phyloP scores from a whole-genome alignment of 2,329 filamentous ascomycete species.

The Monosporascus ibericus region DNA sequence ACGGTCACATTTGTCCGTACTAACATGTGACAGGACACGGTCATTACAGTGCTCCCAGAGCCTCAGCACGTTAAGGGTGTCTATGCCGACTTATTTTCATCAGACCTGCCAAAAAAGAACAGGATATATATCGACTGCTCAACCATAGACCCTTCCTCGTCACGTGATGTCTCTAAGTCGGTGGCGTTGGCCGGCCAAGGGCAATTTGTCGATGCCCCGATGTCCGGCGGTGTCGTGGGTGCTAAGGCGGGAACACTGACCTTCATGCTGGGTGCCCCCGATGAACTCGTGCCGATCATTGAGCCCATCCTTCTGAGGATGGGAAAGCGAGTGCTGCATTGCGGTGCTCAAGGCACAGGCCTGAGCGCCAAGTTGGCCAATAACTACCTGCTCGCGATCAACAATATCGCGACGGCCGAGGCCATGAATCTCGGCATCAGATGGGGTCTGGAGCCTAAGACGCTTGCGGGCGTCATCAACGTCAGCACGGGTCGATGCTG shows the following conservation, averaged over 20 bases:
- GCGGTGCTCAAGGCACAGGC: conserved; percentile 78
- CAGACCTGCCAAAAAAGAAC: conserved; percentile 43
- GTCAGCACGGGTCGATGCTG: conserved; percentile 91
- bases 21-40: conserved; percentile 59
- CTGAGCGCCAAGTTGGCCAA: conserved; percentile 92
- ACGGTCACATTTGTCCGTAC: conserved; percentile 8
- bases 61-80: conserved; percentile 81
- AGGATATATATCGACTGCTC: conserved; percentile 93
- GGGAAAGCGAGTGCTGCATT: conserved; percentile 81
- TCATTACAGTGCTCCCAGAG: conserved; percentile 86
- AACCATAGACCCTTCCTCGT: conserved; percentile 88
- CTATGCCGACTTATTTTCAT: conserved; percentile 67
- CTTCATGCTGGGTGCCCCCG: conserved; percentile 83
- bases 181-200: conserved; percentile 61
- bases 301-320: conserved; percentile 70
- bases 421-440: conserved; percentile 60
- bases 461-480: conserved; percentile 82
- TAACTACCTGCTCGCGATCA: conserved; percentile 91
- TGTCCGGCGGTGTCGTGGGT: conserved; percentile 94
- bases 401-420: conserved; percentile 71
- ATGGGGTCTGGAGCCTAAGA: conserved; percentile 54
- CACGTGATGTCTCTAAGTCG: conserved; percentile 66
- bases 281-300: conserved; percentile 54
- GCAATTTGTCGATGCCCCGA: conserved; percentile 86
- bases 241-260: conserved; percentile 82